Percentiles rank a stretch among this genome's conserved stretches.
Evolutionary conservation across 2,329 filamentous ascomycete genomes (phyloP).

Genomic region (Calcarisporium arbuscula): DNA sequence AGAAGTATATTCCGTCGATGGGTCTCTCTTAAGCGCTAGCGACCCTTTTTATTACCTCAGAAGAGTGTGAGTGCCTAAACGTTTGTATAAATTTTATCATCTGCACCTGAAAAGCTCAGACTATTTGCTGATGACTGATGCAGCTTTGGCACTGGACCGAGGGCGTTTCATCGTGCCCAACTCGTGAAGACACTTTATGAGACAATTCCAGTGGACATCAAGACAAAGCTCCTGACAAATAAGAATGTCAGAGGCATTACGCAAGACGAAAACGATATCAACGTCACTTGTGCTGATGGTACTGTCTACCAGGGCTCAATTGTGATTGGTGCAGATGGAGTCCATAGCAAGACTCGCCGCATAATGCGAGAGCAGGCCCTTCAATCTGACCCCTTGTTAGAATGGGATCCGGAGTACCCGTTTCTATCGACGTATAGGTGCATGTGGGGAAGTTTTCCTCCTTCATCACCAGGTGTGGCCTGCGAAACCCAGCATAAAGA

Average conservation of each 20-base stretch:
- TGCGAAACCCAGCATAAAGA: constrained; percentile 24
- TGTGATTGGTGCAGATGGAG: constrained; percentile 37
- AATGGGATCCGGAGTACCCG: constrained; percentile 20
- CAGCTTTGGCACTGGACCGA: constrained; percentile 19
- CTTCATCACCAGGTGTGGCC: constrained; percentile 14
- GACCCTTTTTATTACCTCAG: too few relatives aligned
- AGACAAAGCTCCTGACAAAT: constrained; percentile 20
- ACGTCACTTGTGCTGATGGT: constrained; percentile 26
- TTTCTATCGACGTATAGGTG: constrained; percentile 24
- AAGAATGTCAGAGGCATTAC: constrained; percentile 19
- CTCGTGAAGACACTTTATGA: constrained; percentile 26
- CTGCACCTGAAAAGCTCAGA: too few relatives aligned
- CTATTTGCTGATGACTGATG: too few relatives aligned
- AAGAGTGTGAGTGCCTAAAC: too few relatives aligned
- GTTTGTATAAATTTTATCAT: too few relatives aligned
- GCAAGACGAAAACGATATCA: constrained; percentile 15
- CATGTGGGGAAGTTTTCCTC: constrained; percentile 28
- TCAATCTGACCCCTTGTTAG: constrained; percentile 3
- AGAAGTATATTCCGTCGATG: too few relatives aligned
- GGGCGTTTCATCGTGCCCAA: constrained; percentile 27
- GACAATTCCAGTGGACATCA: constrained; percentile 16
- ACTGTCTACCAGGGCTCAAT: constrained; percentile 25
- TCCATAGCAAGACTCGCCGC: constrained; percentile 28
- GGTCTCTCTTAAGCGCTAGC: too few relatives aligned
- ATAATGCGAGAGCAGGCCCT: constrained; percentile 27